phyloP scores from a whole-genome alignment of 495 filamentous ascomycete genomes.

The Sporormia fimetaria region DNA sequence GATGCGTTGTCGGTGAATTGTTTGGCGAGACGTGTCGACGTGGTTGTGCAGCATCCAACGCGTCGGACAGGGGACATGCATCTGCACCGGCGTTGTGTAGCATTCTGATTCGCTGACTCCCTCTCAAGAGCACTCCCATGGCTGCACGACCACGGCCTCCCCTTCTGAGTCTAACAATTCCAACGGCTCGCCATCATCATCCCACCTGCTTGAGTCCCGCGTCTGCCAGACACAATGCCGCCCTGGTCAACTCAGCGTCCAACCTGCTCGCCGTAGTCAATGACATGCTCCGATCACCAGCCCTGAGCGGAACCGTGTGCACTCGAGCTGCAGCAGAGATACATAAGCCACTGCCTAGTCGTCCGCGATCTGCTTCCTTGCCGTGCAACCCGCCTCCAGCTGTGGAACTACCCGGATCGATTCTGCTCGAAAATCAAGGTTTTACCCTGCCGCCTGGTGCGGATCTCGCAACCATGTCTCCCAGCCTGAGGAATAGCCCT shows the following conservation, averaged over 20 bases:
- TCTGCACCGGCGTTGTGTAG: constrained; percentile 19
- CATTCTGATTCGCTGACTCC: constrained; percentile 21
- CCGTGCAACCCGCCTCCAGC: constrained; percentile 26
- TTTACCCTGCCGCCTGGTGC: constrained; percentile 17
- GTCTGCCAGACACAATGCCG: constrained; percentile 29
- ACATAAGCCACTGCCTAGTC: constrained; percentile 27
- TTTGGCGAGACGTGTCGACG: constrained; percentile 23
- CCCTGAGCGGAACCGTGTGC: constrained; percentile 23
- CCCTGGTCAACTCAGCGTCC: constrained; percentile 29
- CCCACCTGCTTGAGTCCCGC: constrained; percentile 9
- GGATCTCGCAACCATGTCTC: constrained; percentile 9
- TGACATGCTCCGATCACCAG: constrained; percentile 32
- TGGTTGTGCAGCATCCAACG: constrained; percentile 25
- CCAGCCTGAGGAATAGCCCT: constrained; percentile 22
- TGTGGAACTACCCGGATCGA: constrained; percentile 31
- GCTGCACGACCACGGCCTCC: constrained; percentile 19
- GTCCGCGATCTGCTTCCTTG: constrained; percentile 30
- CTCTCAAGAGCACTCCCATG: constrained; percentile 13
- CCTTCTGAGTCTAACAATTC: constrained; percentile 22
- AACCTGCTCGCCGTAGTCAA: constrained; percentile 32
- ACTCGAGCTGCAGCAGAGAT: constrained; percentile 11
- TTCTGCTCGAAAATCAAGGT: constrained; percentile 28
- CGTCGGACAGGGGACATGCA: constrained; percentile 13
- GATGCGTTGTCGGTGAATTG: constrained; percentile 23
- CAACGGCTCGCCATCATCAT: constrained; percentile 12